Percentiles rank a stretch among this genome's conserved stretches.
These are phyloP conservation scores for Coemansia reversa DNA, from an alignment of 192 early-diverging fungal species.

Conservation along the genomic window DNA sequence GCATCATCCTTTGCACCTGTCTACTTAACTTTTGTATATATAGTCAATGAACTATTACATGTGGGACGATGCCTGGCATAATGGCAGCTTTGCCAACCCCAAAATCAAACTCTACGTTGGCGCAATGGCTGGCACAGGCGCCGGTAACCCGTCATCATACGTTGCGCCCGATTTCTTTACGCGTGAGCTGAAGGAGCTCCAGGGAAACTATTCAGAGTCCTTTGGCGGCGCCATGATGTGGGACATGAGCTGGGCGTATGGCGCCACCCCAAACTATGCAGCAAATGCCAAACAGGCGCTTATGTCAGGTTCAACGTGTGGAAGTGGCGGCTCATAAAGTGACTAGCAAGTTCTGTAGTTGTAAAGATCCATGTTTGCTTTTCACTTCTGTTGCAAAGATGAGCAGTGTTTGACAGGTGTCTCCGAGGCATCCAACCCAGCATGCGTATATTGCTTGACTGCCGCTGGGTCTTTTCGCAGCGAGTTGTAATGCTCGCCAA, in stretches of 20 bases:
- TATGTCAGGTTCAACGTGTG: slow-evolving; percentile 45
- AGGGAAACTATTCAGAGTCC: slow-evolving; percentile 35
- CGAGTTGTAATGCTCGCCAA: slow-evolving; percentile 98
- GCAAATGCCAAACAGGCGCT: slow-evolving; percentile 48
- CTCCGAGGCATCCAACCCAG: neutral
- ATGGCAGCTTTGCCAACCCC: slow-evolving; percentile 56
- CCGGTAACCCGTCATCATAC: slow-evolving; percentile 54
- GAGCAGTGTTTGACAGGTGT: neutral
- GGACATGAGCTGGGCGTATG: slow-evolving; percentile 56
- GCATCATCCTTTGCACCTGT: neutral
- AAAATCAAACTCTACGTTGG: slow-evolving; percentile 61
- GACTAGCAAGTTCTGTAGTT: neutral
- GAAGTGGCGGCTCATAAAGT: neutral
- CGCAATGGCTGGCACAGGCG: slow-evolving; percentile 55
- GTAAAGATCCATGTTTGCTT: neutral
- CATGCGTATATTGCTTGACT: neutral
- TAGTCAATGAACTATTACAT: slow-evolving; percentile 56
- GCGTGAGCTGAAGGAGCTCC: slow-evolving; percentile 37
- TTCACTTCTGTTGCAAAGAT: neutral
- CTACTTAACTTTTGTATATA: neutral
- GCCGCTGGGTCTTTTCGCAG: slow-evolving; percentile 41
- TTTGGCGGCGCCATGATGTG: slow-evolving; percentile 77
- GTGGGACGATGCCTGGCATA: slow-evolving; percentile 61
- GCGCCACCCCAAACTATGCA: slow-evolving; percentile 46
- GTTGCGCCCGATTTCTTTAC: slow-evolving; percentile 50